Evolutionary conservation across 129 eudicot genomes (phyloP).

Genomic region (Helichrysum umbraculigerum): DNA sequence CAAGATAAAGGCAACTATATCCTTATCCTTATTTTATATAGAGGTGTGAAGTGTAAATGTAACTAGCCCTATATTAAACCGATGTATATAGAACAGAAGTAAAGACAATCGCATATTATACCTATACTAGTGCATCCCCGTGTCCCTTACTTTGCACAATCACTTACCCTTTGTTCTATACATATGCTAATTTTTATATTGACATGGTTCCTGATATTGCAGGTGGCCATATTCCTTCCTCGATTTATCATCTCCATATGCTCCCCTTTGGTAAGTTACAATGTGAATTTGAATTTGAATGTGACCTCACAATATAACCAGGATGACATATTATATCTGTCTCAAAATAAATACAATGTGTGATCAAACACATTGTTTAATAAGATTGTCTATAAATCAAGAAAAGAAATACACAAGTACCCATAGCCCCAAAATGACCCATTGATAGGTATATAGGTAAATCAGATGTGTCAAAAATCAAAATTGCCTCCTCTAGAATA

Average conservation of each 20-base stretch:
- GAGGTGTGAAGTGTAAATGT: background rate
- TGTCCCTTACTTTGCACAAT: background rate
- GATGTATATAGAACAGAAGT: background rate
- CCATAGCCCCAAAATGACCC: background rate
- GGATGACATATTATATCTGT: background rate
- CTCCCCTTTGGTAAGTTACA: conserved; percentile 77
- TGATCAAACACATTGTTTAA: background rate
- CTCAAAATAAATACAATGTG: background rate
- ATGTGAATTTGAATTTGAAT: background rate
- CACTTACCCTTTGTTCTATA: background rate
- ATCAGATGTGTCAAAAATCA: background rate
- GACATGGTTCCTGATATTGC: conserved; percentile 35
- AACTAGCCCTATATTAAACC: too few species aligned
- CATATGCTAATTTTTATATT: background rate
- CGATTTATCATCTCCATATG: conserved; percentile 84
- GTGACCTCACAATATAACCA: background rate
- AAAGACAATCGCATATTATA: background rate
- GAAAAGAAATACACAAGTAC: background rate
- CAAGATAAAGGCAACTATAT: background rate
- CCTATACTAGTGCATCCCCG: background rate
- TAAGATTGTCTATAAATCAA: too few species aligned
- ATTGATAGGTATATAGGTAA: background rate
- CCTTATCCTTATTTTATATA: background rate
- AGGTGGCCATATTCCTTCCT: conserved; percentile 98
- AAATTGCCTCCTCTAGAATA: background rate